phyloP scores from a whole-genome alignment of 2,329 filamentous ascomycete species.

The Xylaria sp. region DNA sequence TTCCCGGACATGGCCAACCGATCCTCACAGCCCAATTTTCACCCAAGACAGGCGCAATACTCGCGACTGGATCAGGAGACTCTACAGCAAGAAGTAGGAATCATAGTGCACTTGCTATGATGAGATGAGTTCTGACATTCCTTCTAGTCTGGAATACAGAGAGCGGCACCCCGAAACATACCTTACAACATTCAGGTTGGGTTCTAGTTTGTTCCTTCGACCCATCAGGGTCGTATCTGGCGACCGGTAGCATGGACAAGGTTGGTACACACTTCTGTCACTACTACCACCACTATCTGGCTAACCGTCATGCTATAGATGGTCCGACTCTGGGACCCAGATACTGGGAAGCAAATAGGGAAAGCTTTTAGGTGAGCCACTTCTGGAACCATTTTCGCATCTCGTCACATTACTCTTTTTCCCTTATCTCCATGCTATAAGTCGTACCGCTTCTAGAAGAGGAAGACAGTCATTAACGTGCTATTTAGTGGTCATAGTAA shows the following conservation, averaged over 20 bases:
- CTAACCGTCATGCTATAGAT: constrained; percentile 54
- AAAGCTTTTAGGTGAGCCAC: constrained; percentile 68
- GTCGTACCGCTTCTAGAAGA: neutral
- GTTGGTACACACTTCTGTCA: constrained; percentile 13
- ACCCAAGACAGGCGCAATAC: constrained; percentile 36
- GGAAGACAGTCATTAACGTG: constrained; percentile 11
- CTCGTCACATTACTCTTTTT: neutral
- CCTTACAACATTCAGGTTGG: constrained; percentile 88
- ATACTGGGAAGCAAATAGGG: constrained; percentile 79
- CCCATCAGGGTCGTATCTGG: constrained; percentile 82
- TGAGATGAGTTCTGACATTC: constrained; percentile 21
- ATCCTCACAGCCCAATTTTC: constrained; percentile 60
- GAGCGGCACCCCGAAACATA: constrained; percentile 88
- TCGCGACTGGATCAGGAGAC: constrained; percentile 88
- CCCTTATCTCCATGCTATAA: neutral
- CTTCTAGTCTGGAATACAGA: constrained; percentile 81
- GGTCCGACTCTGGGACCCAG: constrained; percentile 88
- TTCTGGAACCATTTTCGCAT: neutral
- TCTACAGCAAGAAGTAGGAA: constrained; percentile 70
- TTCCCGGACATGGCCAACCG: constrained; percentile 90
- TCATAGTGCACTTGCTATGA: neutral
- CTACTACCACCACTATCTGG: neutral
- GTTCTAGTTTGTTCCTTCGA: constrained; percentile 89
- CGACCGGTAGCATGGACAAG: constrained; percentile 93
- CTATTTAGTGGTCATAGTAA: constrained; percentile 76